A percentile compares a stretch with the other conserved stretches of the same genome.
These are phyloP conservation scores for Mycena pura DNA, from an alignment of 768 basidiomycete species.

Conservation along the genomic window DNA sequence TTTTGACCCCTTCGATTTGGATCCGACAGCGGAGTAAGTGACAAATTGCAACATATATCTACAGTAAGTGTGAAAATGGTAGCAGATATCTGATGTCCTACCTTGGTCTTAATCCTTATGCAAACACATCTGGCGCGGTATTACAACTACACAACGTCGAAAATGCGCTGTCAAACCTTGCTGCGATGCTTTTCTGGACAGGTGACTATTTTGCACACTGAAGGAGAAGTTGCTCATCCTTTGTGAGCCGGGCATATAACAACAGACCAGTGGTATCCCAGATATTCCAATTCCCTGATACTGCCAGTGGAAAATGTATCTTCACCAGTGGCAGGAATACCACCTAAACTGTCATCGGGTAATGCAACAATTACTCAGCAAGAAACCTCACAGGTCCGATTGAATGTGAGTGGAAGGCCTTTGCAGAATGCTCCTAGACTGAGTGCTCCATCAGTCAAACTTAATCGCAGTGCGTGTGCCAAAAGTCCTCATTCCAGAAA, in stretches of 20 bases:
- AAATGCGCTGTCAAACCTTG: not conserved
- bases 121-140: not conserved
- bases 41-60: not conserved
- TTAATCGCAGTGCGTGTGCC: not conserved
- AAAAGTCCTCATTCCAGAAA: no score
- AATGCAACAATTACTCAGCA: not conserved
- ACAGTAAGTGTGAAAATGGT: not conserved
- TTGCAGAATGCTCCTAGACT: not conserved
- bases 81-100: conserved; percentile 3
- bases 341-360: not conserved
- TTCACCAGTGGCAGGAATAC: not conserved
- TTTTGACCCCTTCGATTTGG: not conserved
- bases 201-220: not conserved
- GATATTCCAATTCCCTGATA: not conserved
- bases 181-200: not conserved
- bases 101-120: not conserved
- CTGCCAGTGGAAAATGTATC: no score
- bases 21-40: not conserved
- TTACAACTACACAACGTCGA: not conserved
- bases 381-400: not conserved
- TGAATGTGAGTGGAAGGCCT: not conserved
- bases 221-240: not conserved
- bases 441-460: not conserved
- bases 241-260: not conserved
- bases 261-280: not conserved